A percentile compares a stretch with the other conserved stretches of the same genome.
Evolutionary conservation across 495 filamentous ascomycete genomes (phyloP).

Genomic region (Neurospora sp.): DNA sequence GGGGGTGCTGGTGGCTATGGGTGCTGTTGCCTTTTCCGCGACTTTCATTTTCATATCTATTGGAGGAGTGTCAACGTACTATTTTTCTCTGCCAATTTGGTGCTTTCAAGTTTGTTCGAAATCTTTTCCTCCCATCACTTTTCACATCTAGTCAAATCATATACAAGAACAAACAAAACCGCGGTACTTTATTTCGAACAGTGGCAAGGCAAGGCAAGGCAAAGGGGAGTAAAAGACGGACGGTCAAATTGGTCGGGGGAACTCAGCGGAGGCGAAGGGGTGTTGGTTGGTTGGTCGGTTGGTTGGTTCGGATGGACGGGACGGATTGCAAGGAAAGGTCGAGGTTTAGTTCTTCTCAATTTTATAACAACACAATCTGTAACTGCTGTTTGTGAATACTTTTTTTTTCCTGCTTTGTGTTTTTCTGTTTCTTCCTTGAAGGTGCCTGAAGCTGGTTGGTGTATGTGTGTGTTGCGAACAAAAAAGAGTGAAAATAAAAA

Average conservation of each 20-base stretch:
- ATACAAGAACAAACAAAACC: not conserved
- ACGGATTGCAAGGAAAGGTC: not conserved
- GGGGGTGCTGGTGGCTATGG: not conserved
- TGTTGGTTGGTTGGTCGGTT: not conserved
- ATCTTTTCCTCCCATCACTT: not conserved
- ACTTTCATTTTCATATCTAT: not conserved
- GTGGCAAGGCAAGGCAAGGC: not conserved
- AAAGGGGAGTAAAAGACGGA: not conserved
- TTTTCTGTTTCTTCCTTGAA: not conserved
- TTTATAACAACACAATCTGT: not conserved
- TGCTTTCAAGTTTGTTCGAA: not conserved
- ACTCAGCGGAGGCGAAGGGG: not conserved
- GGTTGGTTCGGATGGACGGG: not conserved
- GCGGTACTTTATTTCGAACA: not conserved
- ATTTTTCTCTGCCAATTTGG: not conserved
- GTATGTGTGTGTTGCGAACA: not conserved
- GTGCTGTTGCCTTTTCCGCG: not conserved
- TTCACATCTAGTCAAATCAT: not conserved
- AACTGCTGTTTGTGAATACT: not conserved
- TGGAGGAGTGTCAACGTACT: not conserved
- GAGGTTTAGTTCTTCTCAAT: not conserved
- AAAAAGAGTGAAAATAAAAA: not conserved
- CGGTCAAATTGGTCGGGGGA: not conserved
- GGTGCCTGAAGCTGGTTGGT: not conserved
- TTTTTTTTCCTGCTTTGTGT: not conserved